Evolutionary conservation across 345 rosid species (phyloP).

Genomic region (Ailanthus altissimus): DNA sequence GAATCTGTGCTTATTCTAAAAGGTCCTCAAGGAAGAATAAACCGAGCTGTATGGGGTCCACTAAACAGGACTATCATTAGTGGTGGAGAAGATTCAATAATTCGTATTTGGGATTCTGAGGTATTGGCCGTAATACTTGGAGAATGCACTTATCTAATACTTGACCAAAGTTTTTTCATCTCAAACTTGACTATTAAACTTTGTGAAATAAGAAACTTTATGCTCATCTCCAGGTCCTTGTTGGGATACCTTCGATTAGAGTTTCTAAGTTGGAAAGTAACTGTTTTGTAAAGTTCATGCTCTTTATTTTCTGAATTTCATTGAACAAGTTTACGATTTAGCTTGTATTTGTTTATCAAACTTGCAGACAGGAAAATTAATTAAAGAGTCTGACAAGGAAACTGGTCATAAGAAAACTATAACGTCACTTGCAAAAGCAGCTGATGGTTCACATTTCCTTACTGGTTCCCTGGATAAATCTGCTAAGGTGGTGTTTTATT

Average conservation of each 20-base stretch:
- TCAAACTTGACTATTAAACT: not conserved
- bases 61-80: conserved; percentile 77
- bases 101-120: conserved; percentile 97
- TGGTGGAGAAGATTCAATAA: conserved; percentile 79
- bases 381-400: conserved; percentile 69
- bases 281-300: not conserved
- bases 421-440: conserved; percentile 76
- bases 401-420: conserved; percentile 81
- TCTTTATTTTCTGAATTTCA: conserved; percentile 4
- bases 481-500: conserved; percentile 60
- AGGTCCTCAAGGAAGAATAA: conserved; percentile 81
- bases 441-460: conserved; percentile 82
- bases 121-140: conserved; percentile 28
- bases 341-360: not conserved
- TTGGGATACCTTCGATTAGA: not conserved
- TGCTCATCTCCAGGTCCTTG: not conserved
- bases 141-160: not conserved
- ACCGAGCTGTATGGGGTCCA: conserved; percentile 97
- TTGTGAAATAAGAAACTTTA: not conserved
- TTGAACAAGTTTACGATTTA: not conserved
- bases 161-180: not conserved
- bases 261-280: not conserved
- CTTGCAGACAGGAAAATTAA: conserved; percentile 80
- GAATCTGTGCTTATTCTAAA: conserved; percentile 67
- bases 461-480: conserved; percentile 95